Evolutionary conservation across 352 stramenopile species (phyloP).

Genomic region (Phytophthora pisi): DNA sequence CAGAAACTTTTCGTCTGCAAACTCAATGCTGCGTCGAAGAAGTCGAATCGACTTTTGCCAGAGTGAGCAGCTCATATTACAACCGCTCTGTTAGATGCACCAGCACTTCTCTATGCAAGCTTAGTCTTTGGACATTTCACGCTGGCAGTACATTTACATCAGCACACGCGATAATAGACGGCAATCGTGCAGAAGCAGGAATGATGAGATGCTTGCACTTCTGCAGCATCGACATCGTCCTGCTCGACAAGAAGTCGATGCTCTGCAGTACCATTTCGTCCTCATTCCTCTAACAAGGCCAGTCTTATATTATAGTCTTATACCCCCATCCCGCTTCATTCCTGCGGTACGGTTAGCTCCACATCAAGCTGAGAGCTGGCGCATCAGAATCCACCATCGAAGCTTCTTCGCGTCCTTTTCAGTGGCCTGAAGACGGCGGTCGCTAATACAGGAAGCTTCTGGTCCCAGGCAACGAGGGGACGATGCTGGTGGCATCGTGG

Average conservation of each 20-base stretch:
- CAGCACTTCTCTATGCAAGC: neutral
- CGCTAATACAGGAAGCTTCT: neutral
- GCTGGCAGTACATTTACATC: too few species aligned
- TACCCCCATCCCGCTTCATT: neutral
- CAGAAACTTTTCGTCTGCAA: neutral
- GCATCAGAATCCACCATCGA: conserved; percentile 7
- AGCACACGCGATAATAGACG: too few species aligned
- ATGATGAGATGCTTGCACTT: neutral
- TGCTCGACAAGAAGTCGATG: neutral
- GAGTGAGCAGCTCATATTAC: too few species aligned
- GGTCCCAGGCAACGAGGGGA: neutral
- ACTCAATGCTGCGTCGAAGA: too few species aligned
- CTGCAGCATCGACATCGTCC: neutral
- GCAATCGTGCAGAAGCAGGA: neutral
- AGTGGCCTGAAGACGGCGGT: neutral
- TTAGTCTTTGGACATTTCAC: too few species aligned
- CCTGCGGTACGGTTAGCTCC: too few species aligned
- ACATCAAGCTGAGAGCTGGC: neutral
- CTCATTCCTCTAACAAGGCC: neutral
- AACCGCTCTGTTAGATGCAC: too few species aligned
- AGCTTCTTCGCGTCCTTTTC: conserved; percentile 20
- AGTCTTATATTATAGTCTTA: neutral
- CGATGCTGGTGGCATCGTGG: neutral
- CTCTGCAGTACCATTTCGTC: neutral
- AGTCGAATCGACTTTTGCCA: too few species aligned